Percentiles rank a stretch among this genome's conserved stretches.
Evolutionary conservation across 225 moss, liverwort and hornwort species (phyloP).

Genomic region (Sphagnum tenellum): DNA sequence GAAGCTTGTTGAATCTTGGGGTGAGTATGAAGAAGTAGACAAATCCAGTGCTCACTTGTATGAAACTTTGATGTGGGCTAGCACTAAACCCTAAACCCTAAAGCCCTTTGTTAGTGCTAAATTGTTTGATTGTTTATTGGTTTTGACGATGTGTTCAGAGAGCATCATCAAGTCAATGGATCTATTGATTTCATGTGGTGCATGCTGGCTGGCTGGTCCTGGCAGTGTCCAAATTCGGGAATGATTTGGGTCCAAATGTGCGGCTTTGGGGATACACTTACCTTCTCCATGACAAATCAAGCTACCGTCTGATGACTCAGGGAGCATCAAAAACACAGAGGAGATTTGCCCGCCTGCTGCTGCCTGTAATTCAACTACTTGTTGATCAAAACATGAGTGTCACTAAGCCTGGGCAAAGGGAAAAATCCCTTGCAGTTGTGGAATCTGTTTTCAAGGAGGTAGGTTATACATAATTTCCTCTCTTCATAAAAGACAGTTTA

Average conservation of each 20-base stretch:
- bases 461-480: background rate
- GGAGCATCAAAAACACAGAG: constrained; percentile 57
- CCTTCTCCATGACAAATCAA: constrained; percentile 60
- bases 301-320: constrained; percentile 53
- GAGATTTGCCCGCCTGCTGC: constrained; percentile 48
- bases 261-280: constrained; percentile 87
- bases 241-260: constrained; percentile 80
- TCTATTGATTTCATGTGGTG: no score
- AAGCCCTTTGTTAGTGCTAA: no score
- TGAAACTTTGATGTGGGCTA: no score
- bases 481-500: no score
- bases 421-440: constrained; percentile 58
- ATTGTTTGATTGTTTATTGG: no score
- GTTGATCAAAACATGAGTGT: constrained; percentile 51
- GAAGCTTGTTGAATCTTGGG: constrained; percentile 70
- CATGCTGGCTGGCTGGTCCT: no score
- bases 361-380: constrained; percentile 66
- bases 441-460: constrained; percentile 84
- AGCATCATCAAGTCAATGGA: no score
- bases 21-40: constrained; percentile 21
- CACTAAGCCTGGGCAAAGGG: constrained; percentile 55
- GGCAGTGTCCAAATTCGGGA: constrained; percentile 74
- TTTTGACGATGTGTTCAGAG: no score
- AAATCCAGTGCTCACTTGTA: no score
- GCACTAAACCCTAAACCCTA: no score